Evolutionary conservation across 768 basidiomycete genomes (phyloP), one percentile per base, ranked within the genome.

Genomic region (Leccinum truebloodii): DNA sequence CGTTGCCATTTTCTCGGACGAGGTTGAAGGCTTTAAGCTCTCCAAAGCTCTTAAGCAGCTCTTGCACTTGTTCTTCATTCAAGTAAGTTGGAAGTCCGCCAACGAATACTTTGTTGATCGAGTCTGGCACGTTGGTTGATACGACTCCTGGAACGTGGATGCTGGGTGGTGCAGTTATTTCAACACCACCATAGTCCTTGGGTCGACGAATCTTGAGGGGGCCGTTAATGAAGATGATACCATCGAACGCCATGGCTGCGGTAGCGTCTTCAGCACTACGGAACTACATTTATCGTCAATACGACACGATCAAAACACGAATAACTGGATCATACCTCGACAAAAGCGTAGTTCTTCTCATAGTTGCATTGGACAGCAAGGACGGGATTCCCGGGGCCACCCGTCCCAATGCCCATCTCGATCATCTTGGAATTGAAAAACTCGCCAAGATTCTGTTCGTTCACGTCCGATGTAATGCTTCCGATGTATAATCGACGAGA

Each of bases 261-360:
- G 96, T 95, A 9, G 95, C 95, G 75, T 98, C 96, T 71, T 98
- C 93, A 9, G 95, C 89, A 63, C 92, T 95, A 59, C 96, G 94
- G 83, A 98, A 98, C 96, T 98, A 68, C n/a, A 6, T 68, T 61
- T 46, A 6, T 57, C 26, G 57, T 65, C 59, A 73, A 52, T 32
- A 50, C 10, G 34, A 35, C 5, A n/a, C 20, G 13, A 26, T 8
- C 30, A 67, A 18, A 37, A 46, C 44, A 58, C 35, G 34, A 24
- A 58, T 4, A n/a, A 55, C 24, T 24, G 48, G 37, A 41, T 69
- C 81, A 63, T 72, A 96, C 96, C 82, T 99, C 97, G 55, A 98
- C 91, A 72, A 98, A 99, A 1, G 97, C 97, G 71, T 98, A 99
- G 68, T 94, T 95, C 81, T 98, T 99, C 76, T 98, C 97, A 69